Evolutionary conservation across 83 land plant species (phyloP), one percentile per base, ranked within the genome.

Genomic region (Isoetes engelmannii): DNA sequence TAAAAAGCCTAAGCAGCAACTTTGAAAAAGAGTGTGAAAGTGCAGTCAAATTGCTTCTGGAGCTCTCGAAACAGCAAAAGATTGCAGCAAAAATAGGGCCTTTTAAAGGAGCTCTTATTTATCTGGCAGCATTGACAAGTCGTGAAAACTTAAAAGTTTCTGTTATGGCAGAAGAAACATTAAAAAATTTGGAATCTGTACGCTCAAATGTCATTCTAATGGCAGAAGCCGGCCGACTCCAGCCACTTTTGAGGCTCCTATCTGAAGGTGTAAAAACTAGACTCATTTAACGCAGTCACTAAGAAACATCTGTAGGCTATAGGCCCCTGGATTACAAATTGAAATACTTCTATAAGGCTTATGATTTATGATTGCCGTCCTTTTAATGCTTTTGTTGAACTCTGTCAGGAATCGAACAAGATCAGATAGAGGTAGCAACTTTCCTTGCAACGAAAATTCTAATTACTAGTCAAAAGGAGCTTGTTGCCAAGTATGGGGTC

Each of bases 31-130:
- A 86, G 61, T 73, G 62, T 51, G 82, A 80, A 68, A 75, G 71
- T 75, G 82, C 89, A 15, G 81, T 80, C 44, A 73, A 51, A 65
- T 63, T 86, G 54, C 72, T 86, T 49, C 75, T 77, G 17, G 83
- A 86, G 41, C 69, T 86, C 47, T 86, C 84, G 48, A 12, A 37
- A 19, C 71, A 74, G 54, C 72, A 54, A 47, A 54, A 61, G 44
- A 65, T 65, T 44, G 80, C 82, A 69, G 50, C 41, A 20, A 71
- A 64, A 61, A 63, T 86, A 54, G 86, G 84, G 47, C 56, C 69
- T 5, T 78, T 80, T 55, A 86, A 81, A 64, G 89, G 86, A 4
- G 79, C 89, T 6, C 28, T 83, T 21, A 72, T 80, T 10, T 79
- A 71, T 74, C 84, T 86, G 5, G 57, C 76, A 44, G 82, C 81